These are phyloP conservation scores for Pseudogymnoascus sp. DNA, from an alignment of 2,329 filamentous ascomycete genomes.

Conservation along the genomic window DNA sequence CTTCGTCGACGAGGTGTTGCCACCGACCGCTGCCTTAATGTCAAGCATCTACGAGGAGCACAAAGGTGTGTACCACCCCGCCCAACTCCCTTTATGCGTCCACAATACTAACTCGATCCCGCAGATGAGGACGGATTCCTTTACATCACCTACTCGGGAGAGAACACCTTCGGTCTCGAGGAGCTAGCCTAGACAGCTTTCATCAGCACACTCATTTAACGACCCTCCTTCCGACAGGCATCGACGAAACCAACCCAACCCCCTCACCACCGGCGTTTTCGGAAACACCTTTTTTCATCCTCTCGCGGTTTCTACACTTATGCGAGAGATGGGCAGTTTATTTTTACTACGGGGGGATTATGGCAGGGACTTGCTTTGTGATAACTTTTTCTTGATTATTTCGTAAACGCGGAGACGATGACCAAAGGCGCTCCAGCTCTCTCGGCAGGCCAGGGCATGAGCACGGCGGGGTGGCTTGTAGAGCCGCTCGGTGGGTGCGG, in stretches of 20 bases:
- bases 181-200: constrained; percentile 17
- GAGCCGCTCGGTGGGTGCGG: neutral
- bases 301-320: neutral
- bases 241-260: neutral
- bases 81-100: neutral
- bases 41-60: constrained; percentile 99
- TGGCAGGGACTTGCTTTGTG: neutral
- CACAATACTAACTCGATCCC: neutral
- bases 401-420: neutral
- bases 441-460: constrained; percentile 2
- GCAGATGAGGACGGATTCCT: constrained; percentile 67
- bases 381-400: neutral
- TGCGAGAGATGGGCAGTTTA: neutral
- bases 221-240: constrained; percentile 10
- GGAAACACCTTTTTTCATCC: neutral
- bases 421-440: neutral
- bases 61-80: constrained; percentile 46
- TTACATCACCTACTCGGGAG: constrained; percentile 98
- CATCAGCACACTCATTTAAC: neutral
- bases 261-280: constrained; percentile 7
- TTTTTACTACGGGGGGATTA: neutral
- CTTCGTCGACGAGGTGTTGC: constrained; percentile 97
- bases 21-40: constrained; percentile 95
- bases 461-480: neutral
- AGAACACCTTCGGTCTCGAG: constrained; percentile 86